A percentile compares a stretch with the other conserved stretches of the same genome.
phyloP scores from a whole-genome alignment of 805 yeast genomes.

The Sporopachydermia quercuum region DNA sequence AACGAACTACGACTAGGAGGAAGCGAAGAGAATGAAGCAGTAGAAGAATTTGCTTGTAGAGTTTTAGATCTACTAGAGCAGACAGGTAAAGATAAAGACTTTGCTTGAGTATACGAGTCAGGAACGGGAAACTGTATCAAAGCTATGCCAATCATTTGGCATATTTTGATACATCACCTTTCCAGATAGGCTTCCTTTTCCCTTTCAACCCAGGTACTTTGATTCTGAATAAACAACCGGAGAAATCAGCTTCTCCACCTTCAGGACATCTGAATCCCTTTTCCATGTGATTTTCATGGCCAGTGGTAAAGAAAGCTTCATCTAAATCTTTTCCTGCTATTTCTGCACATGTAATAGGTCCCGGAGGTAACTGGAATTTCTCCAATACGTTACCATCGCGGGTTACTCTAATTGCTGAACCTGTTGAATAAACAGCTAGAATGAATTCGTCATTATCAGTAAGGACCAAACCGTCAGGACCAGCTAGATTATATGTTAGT shows the following conservation, averaged over 20 bases:
- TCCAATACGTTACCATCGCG: conserved; percentile 34
- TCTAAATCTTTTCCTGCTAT: conserved; percentile 46
- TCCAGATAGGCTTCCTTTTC: conserved; percentile 17
- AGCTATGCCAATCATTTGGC: conserved; percentile 3
- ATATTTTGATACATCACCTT: conserved; percentile 8
- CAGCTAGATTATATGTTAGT: conserved; percentile 20
- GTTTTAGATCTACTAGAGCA: conserved; percentile 18
- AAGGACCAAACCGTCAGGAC: conserved; percentile 72
- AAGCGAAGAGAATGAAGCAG: conserved; percentile 44
- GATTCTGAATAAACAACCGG: conserved; percentile 44
- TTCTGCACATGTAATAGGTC: conserved; percentile 48
- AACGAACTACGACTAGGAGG: conserved; percentile 51
- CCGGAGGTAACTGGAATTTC: conserved; percentile 40
- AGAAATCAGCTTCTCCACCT: conserved; percentile 30
- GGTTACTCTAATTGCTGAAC: conserved; percentile 38
- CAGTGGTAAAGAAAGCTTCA: conserved; percentile 57
- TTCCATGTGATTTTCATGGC: conserved; percentile 33
- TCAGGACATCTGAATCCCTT: conserved; percentile 17
- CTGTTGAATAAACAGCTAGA: conserved; percentile 53
- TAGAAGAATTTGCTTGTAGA: conserved; percentile 51
- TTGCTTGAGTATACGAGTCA: background rate
- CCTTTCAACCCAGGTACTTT: conserved; percentile 24
- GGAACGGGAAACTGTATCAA: conserved; percentile 3
- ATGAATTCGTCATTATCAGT: conserved; percentile 39
- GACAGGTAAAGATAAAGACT: background rate